Evolutionary conservation across 2,329 filamentous ascomycete genomes (phyloP).

Genomic region (Penicillium expansum): DNA sequence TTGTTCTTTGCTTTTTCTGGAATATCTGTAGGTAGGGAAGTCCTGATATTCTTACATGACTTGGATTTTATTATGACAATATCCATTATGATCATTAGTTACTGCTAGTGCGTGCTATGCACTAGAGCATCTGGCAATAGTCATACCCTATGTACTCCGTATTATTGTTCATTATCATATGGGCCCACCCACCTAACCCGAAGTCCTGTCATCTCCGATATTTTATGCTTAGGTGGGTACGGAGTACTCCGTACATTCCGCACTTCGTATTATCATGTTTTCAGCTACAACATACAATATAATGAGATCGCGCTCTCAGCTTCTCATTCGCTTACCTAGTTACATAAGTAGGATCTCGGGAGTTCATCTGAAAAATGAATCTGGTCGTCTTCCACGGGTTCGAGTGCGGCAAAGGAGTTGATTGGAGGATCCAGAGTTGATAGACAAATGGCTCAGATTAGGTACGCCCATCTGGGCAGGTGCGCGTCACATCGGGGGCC

Average conservation of each 20-base stretch:
- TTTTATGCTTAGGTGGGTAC: not conserved
- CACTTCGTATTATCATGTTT: not conserved
- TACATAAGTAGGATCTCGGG: not conserved
- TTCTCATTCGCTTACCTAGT: not conserved
- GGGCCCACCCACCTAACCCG: not conserved
- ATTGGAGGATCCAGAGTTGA: constrained; percentile 5
- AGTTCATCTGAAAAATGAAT: not conserved
- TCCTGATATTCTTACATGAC: not conserved
- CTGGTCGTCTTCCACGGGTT: not conserved
- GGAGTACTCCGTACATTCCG: not conserved
- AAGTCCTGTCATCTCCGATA: not conserved
- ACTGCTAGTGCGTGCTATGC: not conserved
- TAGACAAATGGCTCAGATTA: not conserved
- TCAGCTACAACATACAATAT: not conserved
- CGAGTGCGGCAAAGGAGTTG: not conserved
- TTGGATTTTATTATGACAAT: not conserved
- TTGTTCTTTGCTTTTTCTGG: not conserved
- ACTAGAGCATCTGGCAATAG: not conserved
- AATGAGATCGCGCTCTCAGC: not conserved
- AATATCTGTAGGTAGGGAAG: not conserved
- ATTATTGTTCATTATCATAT: not conserved
- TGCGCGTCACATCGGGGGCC: not conserved
- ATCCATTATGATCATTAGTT: constrained; percentile 3
- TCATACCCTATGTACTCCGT: too few relatives aligned
- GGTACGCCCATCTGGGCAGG: not conserved